Base-by-base conservation (phyloP, 2,329 filamentous ascomycete species). In the Fonsecaea nubica region DNA sequence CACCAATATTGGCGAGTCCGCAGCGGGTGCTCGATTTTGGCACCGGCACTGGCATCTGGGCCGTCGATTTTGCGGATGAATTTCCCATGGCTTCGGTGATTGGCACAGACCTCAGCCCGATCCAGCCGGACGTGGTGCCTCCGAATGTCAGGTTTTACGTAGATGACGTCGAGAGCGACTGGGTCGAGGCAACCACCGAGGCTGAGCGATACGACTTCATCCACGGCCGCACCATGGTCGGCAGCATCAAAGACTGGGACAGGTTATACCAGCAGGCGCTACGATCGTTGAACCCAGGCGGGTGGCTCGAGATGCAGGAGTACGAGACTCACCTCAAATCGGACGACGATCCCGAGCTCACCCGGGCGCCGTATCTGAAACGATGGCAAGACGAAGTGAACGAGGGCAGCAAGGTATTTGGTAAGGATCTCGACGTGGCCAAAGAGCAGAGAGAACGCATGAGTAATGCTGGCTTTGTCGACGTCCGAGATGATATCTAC, bases 231-330 rank as follows among this genome's bases (percentile, higher is more conserved):
- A 82, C 85, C 63, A 84, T 84, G 1, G 83, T 84, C 15, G 82
- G 85, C 78, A 84, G 82, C 1, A 83, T 88, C 65, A 83, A 81
- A 58, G 80, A 88, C 71, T 88, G 85, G 85, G 79, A 79, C 18
- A 74, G 76, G 13, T 80, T 1, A 77, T 81, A 48, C 53, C 42
- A 55, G 10, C 62, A 67, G 53, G 61, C 71, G 55, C 72, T 70
- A 45, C 62, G 71, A 1, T 69, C 73, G 52, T 70, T 64, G 38
- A 50, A 72, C 15, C 80, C 80, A 0, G 81, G 80, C 18, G 81
- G 80, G 21, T 80, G 75, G 72, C 72, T 82, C 15, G 81, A 84
- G 53, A 74, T 74, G 50, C 71, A 75, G 25, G 75, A 82, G 35
- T 71, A 77, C 13, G 65, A 63, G 33, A 65, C 57, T 21, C 66